Conservation (phyloP, 805 yeast genomes). For the Zygotorulaspora florentina region DNA sequence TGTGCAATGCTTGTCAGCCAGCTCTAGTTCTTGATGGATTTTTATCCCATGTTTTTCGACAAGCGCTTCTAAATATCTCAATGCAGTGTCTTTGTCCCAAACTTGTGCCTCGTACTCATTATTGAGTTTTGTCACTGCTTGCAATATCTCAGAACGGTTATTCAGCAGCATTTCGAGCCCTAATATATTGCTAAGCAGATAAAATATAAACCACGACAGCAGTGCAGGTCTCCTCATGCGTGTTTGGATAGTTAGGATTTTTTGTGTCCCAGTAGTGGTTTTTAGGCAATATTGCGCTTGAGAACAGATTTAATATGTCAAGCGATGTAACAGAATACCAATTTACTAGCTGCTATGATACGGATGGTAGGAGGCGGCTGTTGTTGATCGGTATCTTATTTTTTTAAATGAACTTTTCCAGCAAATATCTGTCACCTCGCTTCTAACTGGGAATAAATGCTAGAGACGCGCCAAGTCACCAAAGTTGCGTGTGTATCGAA, state of each 20-base stretch:
- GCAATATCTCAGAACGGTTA: background rate
- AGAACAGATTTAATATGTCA: no score
- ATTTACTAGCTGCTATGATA: no score
- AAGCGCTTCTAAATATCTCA: slow-evolving; percentile 4
- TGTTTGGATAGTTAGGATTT: no score
- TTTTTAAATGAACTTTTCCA: no score
- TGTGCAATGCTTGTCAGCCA: background rate
- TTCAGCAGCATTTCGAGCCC: background rate
- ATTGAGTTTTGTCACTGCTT: background rate
- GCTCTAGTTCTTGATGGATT: slow-evolving; percentile 2
- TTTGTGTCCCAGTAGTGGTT: no score
- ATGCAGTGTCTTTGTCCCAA: slow-evolving; percentile 6
- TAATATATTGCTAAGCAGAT: background rate
- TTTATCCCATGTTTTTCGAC: slow-evolving; percentile 10
- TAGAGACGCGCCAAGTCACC: background rate
- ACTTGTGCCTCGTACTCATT: background rate
- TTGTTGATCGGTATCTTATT: no score
- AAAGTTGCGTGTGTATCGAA: background rate
- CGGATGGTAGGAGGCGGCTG: no score
- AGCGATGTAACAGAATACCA: no score
- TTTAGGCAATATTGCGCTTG: no score
- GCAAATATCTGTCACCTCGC: background rate
- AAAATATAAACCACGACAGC: background rate
- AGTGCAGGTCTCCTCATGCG: background rate
- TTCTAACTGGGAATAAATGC: background rate